These are phyloP conservation scores for Trichoderma polysporum DNA, from an alignment of 2,329 filamentous ascomycete species.

Conservation along the genomic window DNA sequence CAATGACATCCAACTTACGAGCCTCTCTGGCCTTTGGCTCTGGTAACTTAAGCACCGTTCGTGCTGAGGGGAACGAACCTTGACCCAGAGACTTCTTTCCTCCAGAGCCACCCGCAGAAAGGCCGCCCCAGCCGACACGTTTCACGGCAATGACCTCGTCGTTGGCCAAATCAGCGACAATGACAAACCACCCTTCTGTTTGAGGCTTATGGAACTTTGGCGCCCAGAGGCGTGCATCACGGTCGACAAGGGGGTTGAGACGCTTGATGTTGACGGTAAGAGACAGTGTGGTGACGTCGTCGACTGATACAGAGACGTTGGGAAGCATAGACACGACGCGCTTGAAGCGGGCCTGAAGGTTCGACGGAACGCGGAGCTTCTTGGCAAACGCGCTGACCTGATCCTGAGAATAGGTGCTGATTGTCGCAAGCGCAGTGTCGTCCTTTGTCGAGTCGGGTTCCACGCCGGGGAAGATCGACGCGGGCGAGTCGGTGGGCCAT, in stretches of 20 bases:
- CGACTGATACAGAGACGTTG: slow-evolving; percentile 61
- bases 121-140: slow-evolving; percentile 68
- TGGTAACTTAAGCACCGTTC: slow-evolving; percentile 61
- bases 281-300: slow-evolving; percentile 59
- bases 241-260: slow-evolving; percentile 62
- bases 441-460: slow-evolving; percentile 44
- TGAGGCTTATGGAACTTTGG: slow-evolving; percentile 92
- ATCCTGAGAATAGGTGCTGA: slow-evolving; percentile 38
- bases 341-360: slow-evolving; percentile 47
- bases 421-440: slow-evolving; percentile 44
- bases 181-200: slow-evolving; percentile 87
- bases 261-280: slow-evolving; percentile 65
- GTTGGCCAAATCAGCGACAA: slow-evolving; percentile 64
- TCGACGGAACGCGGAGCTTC: slow-evolving; percentile 49
- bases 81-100: slow-evolving; percentile 32
- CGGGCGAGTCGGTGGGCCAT: slow-evolving; percentile 80
- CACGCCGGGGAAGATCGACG: slow-evolving; percentile 78
- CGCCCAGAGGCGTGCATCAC: slow-evolving; percentile 76
- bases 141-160: slow-evolving; percentile 87
- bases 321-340: slow-evolving; percentile 68
- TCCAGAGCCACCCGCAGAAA: slow-evolving; percentile 14
- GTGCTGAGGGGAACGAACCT: slow-evolving; percentile 52
- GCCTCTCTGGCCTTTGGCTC: slow-evolving; percentile 44
- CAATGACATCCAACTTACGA: slow-evolving; percentile 68
- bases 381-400: slow-evolving; percentile 47